These are phyloP conservation scores for Hypomontagnella submonticulosa DNA, from an alignment of 495 filamentous ascomycete species.

Conservation along the genomic window DNA sequence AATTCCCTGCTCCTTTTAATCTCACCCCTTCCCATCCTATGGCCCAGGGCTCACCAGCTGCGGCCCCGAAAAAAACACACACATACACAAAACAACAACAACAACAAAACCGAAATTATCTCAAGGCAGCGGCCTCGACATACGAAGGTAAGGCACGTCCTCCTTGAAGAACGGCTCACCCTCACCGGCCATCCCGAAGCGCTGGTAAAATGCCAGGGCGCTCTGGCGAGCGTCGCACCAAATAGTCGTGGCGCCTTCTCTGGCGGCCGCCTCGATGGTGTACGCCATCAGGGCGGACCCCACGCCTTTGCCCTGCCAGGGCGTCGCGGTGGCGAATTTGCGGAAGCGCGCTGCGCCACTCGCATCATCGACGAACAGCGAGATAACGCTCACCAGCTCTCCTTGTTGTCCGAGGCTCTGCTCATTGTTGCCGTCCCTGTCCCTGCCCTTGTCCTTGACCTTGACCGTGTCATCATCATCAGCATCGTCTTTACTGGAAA, in stretches of 20 bases:
- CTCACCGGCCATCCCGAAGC: slow-evolving; percentile 41
- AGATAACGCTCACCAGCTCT: slow-evolving; percentile 36
- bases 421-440: slow-evolving; percentile 1
- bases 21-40: slow-evolving; percentile 18
- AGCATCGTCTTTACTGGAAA: not conserved
- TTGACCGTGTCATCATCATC: no score
- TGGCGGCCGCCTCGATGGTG: slow-evolving; percentile 34
- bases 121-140: slow-evolving; percentile 35
- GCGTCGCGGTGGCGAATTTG: slow-evolving; percentile 39
- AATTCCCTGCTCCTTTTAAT: slow-evolving; percentile 1
- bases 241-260: slow-evolving; percentile 37
- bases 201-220: slow-evolving; percentile 39
- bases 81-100: slow-evolving; percentile 1
- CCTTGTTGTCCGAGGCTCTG: not conserved
- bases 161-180: slow-evolving; percentile 36
- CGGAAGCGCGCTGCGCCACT: slow-evolving; percentile 39
- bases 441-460: not conserved
- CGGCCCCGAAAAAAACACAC: not conserved
- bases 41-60: not conserved
- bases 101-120: slow-evolving; percentile 1
- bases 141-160: slow-evolving; percentile 39
- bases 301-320: slow-evolving; percentile 41
- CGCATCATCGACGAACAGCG: slow-evolving; percentile 34
- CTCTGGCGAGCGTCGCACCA: slow-evolving; percentile 43
- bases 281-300: slow-evolving; percentile 34